phyloP scores from a whole-genome alignment of 306 rosid species.

The Cucumis cinereus region DNA sequence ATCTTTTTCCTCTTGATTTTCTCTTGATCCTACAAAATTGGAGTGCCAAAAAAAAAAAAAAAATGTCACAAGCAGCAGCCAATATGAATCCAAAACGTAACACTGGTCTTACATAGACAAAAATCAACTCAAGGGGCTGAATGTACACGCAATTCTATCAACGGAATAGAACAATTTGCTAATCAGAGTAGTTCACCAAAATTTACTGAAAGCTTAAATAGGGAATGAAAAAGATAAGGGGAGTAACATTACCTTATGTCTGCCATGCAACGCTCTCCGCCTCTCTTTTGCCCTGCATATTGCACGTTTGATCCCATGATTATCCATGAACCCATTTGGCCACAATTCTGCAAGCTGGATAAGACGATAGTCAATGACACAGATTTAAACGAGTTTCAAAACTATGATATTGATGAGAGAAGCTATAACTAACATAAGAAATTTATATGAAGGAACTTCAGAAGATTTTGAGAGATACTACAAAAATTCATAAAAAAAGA shows the following conservation, averaged over 20 bases:
- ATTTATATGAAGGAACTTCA: neutral
- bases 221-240: neutral
- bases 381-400: neutral
- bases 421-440: neutral
- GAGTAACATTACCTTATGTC: slow-evolving; percentile 44
- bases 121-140: neutral
- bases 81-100: neutral
- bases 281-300: slow-evolving; percentile 89
- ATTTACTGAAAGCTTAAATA: neutral
- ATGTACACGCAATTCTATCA: neutral
- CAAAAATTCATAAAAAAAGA: neutral
- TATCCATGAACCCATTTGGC: slow-evolving; percentile 95
- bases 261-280: slow-evolving; percentile 45
- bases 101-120: neutral
- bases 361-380: slow-evolving; percentile 1
- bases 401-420: neutral
- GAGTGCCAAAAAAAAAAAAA: neutral
- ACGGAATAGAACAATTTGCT: neutral
- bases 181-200: neutral
- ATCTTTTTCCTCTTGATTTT: slow-evolving; percentile 69
- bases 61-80: neutral
- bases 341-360: slow-evolving; percentile 83
- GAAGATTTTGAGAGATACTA: neutral
- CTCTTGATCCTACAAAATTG: slow-evolving; percentile 50
- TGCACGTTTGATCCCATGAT: slow-evolving; percentile 92